These are phyloP conservation scores for Paecilomyces sp. DNA, from an alignment of 2,329 filamentous ascomycete species.

Conservation along the genomic window DNA sequence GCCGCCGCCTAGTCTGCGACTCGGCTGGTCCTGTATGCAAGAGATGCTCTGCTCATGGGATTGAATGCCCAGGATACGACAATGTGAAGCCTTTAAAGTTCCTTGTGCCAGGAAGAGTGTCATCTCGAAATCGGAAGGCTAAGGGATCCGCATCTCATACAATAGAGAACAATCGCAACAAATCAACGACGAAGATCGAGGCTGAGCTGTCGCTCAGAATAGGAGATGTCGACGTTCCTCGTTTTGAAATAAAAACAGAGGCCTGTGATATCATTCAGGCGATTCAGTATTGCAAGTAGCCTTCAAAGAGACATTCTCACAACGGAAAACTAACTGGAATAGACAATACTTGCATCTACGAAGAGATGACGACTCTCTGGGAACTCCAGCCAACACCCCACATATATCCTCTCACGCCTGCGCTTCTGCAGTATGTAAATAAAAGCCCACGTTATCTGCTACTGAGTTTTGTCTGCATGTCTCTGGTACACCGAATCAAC, in stretches of 20 bases:
- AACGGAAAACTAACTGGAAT: not conserved
- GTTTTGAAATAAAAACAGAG: constrained; percentile 7
- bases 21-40: constrained; percentile 28
- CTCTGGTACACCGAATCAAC: constrained; percentile 28
- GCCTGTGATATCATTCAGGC: constrained; percentile 15
- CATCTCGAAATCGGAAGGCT: constrained; percentile 17
- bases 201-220: not conserved
- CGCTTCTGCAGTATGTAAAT: constrained; percentile 9
- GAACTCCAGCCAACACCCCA: constrained; percentile 17
- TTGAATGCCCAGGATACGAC: constrained; percentile 34
- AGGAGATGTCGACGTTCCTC: not conserved
- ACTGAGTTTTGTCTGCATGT: constrained; percentile 23
- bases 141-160: not conserved
- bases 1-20: constrained; percentile 37
- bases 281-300: constrained; percentile 23
- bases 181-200: not conserved
- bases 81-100: constrained; percentile 34
- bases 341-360: constrained; percentile 27
- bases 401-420: constrained; percentile 18
- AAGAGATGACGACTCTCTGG: constrained; percentile 13
- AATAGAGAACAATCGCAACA: not conserved
- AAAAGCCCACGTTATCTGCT: constrained; percentile 20
- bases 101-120: constrained; percentile 33
- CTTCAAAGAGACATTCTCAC: not conserved
- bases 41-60: constrained; percentile 25